Conservation (phyloP, 75 land plant genomes). For the Larix kaempferi region DNA sequence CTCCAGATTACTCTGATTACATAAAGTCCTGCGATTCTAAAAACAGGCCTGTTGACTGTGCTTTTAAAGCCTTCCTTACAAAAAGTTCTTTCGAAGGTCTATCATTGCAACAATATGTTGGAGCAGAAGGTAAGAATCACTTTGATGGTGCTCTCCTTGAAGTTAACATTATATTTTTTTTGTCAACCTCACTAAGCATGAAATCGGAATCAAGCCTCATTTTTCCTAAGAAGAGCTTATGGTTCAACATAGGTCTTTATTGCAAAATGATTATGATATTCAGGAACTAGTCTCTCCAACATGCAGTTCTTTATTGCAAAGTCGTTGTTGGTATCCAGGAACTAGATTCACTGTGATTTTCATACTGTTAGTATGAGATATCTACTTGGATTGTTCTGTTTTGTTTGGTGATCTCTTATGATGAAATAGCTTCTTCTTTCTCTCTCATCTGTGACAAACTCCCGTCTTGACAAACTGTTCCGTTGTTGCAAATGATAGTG, state of each 20-base stretch:
- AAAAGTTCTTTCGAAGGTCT: conserved; percentile 15
- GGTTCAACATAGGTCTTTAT: not conserved
- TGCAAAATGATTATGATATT: not conserved
- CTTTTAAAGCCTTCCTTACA: conserved; percentile 14
- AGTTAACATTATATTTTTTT: not conserved
- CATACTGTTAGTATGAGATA: not conserved
- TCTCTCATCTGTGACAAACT: no score
- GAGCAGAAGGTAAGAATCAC: conserved; percentile 7
- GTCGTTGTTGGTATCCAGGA: not conserved
- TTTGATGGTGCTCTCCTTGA: not conserved
- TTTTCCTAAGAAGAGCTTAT: not conserved
- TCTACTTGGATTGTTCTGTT: not conserved
- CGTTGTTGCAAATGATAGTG: not conserved
- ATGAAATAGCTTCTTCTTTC: not conserved
- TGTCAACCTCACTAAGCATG: not conserved
- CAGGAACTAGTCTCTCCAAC: not conserved
- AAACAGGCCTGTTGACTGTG: conserved; percentile 25
- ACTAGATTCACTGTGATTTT: not conserved
- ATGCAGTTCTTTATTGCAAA: not conserved
- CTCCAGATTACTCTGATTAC: conserved; percentile 22
- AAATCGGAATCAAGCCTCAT: not conserved
- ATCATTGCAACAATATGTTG: conserved; percentile 13
- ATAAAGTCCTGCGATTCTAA: conserved; percentile 13
- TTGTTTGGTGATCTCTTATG: not conserved
- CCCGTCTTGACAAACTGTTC: not conserved